A percentile compares a stretch with the other conserved stretches of the same genome.
These are phyloP conservation scores for Metarhizium rileyi DNA, from an alignment of 2,329 filamentous ascomycete species.

Conservation along the genomic window DNA sequence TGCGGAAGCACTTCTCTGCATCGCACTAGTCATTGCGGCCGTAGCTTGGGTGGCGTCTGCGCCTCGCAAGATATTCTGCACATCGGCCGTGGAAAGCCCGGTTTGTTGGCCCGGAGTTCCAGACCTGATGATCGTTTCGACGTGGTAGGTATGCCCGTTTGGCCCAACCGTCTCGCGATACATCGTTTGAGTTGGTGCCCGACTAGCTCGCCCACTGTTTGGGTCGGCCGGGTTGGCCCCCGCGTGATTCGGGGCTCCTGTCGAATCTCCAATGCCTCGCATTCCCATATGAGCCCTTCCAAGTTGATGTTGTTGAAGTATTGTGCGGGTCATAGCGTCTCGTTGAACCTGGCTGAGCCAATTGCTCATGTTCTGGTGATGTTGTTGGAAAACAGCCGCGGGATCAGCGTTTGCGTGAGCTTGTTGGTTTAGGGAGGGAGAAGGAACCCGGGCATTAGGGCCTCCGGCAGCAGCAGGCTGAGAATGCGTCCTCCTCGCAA, in stretches of 20 bases:
- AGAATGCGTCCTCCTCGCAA: conserved; percentile 20
- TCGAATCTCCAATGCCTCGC: conserved; percentile 29
- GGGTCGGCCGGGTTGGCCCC: conserved; percentile 14
- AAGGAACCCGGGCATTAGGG: conserved; percentile 22
- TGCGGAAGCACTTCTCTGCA: conserved; percentile 41
- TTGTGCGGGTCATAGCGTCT: conserved; percentile 32
- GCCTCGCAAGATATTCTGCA: conserved; percentile 35
- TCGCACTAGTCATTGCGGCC: conserved; percentile 37
- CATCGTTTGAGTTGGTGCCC: conserved; percentile 17
- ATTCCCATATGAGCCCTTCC: conserved; percentile 29
- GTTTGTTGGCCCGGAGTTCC: conserved; percentile 12
- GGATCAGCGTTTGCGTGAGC: conserved; percentile 16
- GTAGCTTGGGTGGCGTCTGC: conserved; percentile 36
- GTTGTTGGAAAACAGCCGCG: conserved; percentile 23
- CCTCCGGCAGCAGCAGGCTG: conserved; percentile 17
- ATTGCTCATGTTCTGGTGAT: conserved; percentile 33
- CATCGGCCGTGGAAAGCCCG: conserved; percentile 31
- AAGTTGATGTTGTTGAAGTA: conserved; percentile 34
- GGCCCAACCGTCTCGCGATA: conserved; percentile 24
- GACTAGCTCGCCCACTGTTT: conserved; percentile 15
- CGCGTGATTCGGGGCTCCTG: conserved; percentile 8
- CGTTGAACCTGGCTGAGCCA: conserved; percentile 38
- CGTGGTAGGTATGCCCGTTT: conserved; percentile 24
- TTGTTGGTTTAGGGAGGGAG: conserved; percentile 14
- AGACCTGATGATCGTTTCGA: conserved; percentile 23